These are phyloP conservation scores for Chimonanthus praecox DNA, from an alignment of 164 flowering plant genomes.

Conservation along the genomic window DNA sequence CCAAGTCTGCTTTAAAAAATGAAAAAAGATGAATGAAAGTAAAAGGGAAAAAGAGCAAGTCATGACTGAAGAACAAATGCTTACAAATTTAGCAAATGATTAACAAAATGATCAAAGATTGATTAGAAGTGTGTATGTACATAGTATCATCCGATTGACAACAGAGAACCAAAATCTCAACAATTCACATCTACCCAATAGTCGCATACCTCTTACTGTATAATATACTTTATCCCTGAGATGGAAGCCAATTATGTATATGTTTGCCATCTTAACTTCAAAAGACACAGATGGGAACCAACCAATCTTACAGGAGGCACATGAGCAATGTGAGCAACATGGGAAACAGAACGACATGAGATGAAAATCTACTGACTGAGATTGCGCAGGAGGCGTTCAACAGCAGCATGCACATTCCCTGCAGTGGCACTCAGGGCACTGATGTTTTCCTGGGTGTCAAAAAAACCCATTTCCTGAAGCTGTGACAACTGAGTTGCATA, in stretches of 20 bases:
- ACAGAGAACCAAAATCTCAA: neutral
- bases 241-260: neutral
- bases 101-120: slow-evolving; percentile 3
- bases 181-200: slow-evolving; percentile 7
- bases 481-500: slow-evolving; percentile 86
- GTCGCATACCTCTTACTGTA: slow-evolving; percentile 1
- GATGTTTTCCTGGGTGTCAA: slow-evolving; percentile 87
- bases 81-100: slow-evolving; percentile 3
- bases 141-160: slow-evolving; percentile 10
- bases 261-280: neutral
- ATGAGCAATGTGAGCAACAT: slow-evolving; percentile 4
- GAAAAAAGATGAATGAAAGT: neutral
- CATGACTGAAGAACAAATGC: neutral
- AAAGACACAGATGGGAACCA: slow-evolving; percentile 4
- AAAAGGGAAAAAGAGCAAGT: neutral
- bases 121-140: slow-evolving; percentile 7
- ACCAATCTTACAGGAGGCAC: slow-evolving; percentile 25
- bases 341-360: neutral
- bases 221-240: slow-evolving; percentile 10
- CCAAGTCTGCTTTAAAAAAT: neutral
- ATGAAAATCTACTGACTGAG: slow-evolving; percentile 37
- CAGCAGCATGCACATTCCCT: slow-evolving; percentile 96
- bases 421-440: slow-evolving; percentile 78
- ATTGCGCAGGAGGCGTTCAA: slow-evolving; percentile 85
- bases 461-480: slow-evolving; percentile 98